A percentile compares a stretch with the other conserved stretches of the same genome.
Evolutionary conservation across 108 stramenopile species (phyloP).

Genomic region (Cylindrotheca fusiformis): DNA sequence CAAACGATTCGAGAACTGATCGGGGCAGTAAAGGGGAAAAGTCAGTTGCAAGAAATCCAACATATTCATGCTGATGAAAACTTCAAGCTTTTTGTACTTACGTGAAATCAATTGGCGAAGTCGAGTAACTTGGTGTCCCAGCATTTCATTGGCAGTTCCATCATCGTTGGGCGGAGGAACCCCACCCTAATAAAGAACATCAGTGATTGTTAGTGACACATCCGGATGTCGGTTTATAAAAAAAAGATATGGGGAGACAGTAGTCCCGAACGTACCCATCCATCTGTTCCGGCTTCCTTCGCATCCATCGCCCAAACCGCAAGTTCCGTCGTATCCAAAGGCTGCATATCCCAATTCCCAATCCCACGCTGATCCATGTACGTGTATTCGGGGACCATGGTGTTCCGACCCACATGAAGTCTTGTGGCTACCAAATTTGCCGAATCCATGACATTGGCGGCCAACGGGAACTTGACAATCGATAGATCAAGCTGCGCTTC

Average conservation of each 20-base stretch:
- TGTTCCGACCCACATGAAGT: slow-evolving; percentile 44
- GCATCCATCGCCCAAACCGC: slow-evolving; percentile 28
- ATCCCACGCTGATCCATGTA: slow-evolving; percentile 54
- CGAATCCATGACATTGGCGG: slow-evolving; percentile 46
- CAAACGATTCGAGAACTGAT: slow-evolving; percentile 48
- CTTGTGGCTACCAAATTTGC: slow-evolving; percentile 42
- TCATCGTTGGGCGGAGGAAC: slow-evolving; percentile 60
- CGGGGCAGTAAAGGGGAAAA: neutral
- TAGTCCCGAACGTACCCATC: too few relatives aligned
- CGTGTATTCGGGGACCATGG: slow-evolving; percentile 56
- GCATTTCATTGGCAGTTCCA: slow-evolving; percentile 57
- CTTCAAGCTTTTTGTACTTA: neutral
- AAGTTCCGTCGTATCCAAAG: slow-evolving; percentile 2
- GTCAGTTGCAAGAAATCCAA: neutral
- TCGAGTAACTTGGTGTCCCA: slow-evolving; percentile 42
- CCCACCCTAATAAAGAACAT: too few relatives aligned
- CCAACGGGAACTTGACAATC: slow-evolving; percentile 40
- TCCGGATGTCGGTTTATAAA: too few relatives aligned
- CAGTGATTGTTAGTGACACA: too few relatives aligned
- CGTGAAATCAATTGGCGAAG: slow-evolving; percentile 44
- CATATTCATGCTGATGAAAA: neutral
- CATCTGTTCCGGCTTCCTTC: slow-evolving; percentile 40
- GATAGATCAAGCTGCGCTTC: slow-evolving; percentile 31
- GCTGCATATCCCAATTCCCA: slow-evolving; percentile 44
- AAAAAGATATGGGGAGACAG: too few relatives aligned